phyloP scores from a whole-genome alignment of 352 stramenopile genomes.

The Phytophthora tubulina region DNA sequence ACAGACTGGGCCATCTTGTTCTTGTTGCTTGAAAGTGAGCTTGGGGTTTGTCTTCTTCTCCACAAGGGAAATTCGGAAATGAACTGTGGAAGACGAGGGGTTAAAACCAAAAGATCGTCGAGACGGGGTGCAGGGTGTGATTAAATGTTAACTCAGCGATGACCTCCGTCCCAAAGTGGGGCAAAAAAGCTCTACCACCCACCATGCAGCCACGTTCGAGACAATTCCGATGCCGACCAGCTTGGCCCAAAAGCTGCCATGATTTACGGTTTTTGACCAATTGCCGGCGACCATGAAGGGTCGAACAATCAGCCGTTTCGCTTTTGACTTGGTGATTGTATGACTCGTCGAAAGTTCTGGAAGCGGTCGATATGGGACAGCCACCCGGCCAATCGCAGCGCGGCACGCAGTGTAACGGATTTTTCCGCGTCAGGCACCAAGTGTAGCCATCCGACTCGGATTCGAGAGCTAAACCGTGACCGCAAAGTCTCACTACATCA shows the following conservation, averaged over 20 bases:
- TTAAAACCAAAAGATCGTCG: constrained; percentile 17
- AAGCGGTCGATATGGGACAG: not conserved
- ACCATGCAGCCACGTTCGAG: constrained; percentile 14
- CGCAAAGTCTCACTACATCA: too few species aligned
- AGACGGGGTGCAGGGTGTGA: not conserved
- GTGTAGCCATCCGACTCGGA: constrained; percentile 17
- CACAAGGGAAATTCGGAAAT: constrained; percentile 41
- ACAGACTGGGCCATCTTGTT: constrained; percentile 38
- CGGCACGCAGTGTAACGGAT: constrained; percentile 22
- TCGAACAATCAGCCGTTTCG: constrained; percentile 10
- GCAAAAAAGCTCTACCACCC: constrained; percentile 18
- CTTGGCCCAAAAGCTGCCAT: not conserved
- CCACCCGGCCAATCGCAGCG: constrained; percentile 8
- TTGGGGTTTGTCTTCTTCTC: constrained; percentile 29
- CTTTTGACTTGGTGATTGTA: constrained; percentile 19
- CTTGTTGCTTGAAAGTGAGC: constrained; percentile 8
- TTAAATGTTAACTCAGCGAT: not conserved
- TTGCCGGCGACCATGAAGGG: not conserved
- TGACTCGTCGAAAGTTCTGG: constrained; percentile 10
- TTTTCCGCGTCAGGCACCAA: constrained; percentile 12
- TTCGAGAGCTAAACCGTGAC: not conserved
- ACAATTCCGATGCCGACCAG: constrained; percentile 14
- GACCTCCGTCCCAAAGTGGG: constrained; percentile 9
- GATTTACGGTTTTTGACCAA: not conserved
- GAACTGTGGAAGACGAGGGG: not conserved